Percentiles rank a stretch among this genome's conserved stretches.
phyloP scores from a whole-genome alignment of 345 rosid genomes.

The Boechera stricta region DNA sequence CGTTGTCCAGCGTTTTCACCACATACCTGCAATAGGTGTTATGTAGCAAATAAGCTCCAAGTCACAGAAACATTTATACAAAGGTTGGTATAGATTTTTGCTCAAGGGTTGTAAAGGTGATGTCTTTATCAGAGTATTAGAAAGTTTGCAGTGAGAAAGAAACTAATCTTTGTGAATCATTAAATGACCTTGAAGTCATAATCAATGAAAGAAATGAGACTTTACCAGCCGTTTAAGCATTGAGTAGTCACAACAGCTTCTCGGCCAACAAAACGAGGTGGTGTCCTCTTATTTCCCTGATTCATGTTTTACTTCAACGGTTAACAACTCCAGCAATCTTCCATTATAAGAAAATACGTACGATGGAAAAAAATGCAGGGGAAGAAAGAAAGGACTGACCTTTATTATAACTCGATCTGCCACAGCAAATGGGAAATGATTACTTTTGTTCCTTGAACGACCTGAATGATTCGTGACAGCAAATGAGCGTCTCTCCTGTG shows the following conservation, averaged over 20 bases:
- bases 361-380: slow-evolving; percentile 13
- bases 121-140: background rate
- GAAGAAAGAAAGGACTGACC: slow-evolving; percentile 47
- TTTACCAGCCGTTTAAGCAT: slow-evolving; percentile 96
- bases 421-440: slow-evolving; percentile 88
- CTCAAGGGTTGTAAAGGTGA: slow-evolving; percentile 7
- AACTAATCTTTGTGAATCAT: background rate
- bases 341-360: slow-evolving; percentile 20
- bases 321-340: slow-evolving; percentile 24
- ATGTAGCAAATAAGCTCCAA: background rate
- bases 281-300: slow-evolving; percentile 98
- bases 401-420: slow-evolving; percentile 87
- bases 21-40: slow-evolving; percentile 69
- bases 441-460: slow-evolving; percentile 70
- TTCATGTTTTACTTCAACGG: slow-evolving; percentile 43
- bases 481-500: slow-evolving; percentile 74
- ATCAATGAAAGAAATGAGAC: slow-evolving; percentile 4
- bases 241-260: slow-evolving; percentile 95
- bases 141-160: slow-evolving; percentile 9
- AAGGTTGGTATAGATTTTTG: slow-evolving; percentile 1
- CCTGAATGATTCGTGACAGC: slow-evolving; percentile 55
- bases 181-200: background rate
- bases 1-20: slow-evolving; percentile 91
- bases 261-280: slow-evolving; percentile 93
- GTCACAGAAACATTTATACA: slow-evolving; percentile 5